phyloP scores from a whole-genome alignment of 768 basidiomycete species.

The Calocera cornea region DNA sequence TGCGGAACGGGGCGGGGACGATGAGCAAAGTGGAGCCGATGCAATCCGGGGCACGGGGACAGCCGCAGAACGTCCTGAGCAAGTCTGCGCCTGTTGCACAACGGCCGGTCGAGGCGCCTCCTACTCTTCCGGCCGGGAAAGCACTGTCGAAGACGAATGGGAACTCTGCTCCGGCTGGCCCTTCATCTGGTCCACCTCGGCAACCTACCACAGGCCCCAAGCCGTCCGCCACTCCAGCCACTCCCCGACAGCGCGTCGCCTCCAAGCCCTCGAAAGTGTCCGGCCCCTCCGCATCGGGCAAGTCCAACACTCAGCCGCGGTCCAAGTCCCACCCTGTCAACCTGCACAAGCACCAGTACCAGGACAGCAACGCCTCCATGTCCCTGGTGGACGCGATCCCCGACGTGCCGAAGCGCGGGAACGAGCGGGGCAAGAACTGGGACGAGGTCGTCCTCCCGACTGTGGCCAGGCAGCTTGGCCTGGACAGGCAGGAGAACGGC shows the following conservation, averaged over 20 bases:
- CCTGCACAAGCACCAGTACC: background rate
- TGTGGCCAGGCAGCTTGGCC: background rate
- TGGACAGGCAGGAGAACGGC: background rate
- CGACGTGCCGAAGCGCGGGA: background rate
- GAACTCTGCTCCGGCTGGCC: background rate
- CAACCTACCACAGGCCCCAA: background rate
- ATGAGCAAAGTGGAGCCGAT: background rate
- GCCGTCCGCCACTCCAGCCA: background rate
- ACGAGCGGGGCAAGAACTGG: background rate
- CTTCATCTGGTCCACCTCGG: background rate
- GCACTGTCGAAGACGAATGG: background rate
- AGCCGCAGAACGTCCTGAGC: background rate
- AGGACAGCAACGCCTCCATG: background rate
- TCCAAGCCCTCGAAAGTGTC: conserved; percentile 2
- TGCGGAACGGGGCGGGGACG: background rate
- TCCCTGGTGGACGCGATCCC: background rate
- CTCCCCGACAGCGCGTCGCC: background rate
- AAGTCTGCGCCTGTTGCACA: background rate
- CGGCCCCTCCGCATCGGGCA: background rate
- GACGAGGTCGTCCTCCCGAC: background rate
- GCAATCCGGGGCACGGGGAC: background rate
- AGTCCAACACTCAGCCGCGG: background rate
- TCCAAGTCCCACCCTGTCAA: background rate
- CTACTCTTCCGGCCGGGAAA: background rate
- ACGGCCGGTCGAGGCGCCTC: background rate